Conservation (phyloP, 768 basidiomycete species). For the Trametes sanguinea region DNA sequence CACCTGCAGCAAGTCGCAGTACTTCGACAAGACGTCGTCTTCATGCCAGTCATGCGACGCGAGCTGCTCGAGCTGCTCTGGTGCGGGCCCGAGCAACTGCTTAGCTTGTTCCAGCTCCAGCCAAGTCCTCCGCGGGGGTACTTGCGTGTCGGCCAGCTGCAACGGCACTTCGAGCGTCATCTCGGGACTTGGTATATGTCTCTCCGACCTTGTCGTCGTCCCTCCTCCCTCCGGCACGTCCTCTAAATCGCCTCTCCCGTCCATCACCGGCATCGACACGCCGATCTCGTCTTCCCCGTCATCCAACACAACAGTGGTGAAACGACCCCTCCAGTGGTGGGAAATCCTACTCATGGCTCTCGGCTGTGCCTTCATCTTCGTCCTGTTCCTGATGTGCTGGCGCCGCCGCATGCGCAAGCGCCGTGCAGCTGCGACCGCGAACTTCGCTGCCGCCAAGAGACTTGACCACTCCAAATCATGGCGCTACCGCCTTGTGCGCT, state of each 20-base stretch:
- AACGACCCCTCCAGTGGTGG: constrained; percentile 68
- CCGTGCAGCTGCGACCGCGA: constrained; percentile 64
- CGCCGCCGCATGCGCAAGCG: constrained; percentile 69
- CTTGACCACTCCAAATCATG: constrained; percentile 52
- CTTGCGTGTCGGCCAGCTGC: constrained; percentile 67
- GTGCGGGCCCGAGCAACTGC: constrained; percentile 65
- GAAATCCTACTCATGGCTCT: constrained; percentile 82
- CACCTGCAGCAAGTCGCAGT: constrained; percentile 73
- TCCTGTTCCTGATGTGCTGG: constrained; percentile 67
- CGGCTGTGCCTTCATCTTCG: constrained; percentile 77
- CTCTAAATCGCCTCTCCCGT: constrained; percentile 47
- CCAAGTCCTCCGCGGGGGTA: constrained; percentile 63
- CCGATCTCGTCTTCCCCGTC: constrained; percentile 36
- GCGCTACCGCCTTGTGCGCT: constrained; percentile 56
- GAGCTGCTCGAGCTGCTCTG: constrained; percentile 78
- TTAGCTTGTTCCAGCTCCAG: constrained; percentile 70
- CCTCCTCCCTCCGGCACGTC: constrained; percentile 47
- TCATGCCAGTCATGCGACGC: constrained; percentile 73
- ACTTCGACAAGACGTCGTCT: constrained; percentile 64
- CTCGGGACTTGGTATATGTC: constrained; percentile 74
- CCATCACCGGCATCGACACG: constrained; percentile 57
- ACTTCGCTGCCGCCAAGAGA: constrained; percentile 62
- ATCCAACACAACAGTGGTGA: constrained; percentile 24
- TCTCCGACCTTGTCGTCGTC: constrained; percentile 68
- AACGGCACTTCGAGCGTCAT: constrained; percentile 55